Percentiles rank a stretch among this genome's conserved stretches.
Evolutionary conservation across 345 rosid genomes (phyloP).

Genomic region (Draba incana): DNA sequence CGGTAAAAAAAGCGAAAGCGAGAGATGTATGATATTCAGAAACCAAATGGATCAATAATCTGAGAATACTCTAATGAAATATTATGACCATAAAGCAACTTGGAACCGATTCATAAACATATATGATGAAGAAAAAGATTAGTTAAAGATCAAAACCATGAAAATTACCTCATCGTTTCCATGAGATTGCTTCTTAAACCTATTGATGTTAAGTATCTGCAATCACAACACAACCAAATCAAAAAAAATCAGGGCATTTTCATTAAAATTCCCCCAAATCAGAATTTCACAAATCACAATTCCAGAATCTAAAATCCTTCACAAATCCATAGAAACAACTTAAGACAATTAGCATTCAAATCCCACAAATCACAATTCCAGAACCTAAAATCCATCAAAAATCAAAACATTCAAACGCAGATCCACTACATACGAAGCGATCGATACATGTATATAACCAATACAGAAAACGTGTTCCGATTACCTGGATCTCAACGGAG

Average conservation of each 20-base stretch:
- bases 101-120: slow-evolving; percentile 19
- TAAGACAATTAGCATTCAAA: too few relatives aligned
- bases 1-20: neutral
- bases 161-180: slow-evolving; percentile 86
- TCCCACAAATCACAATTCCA: slow-evolving; percentile 7
- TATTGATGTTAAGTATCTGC: slow-evolving; percentile 83
- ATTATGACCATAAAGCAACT: neutral
- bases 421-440: slow-evolving; percentile 15
- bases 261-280: neutral
- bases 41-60: neutral
- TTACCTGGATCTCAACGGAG: slow-evolving; percentile 84
- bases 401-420: slow-evolving; percentile 9
- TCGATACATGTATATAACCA: neutral
- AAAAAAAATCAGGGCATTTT: neutral
- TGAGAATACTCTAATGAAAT: slow-evolving; percentile 7
- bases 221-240: slow-evolving; percentile 32
- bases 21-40: neutral
- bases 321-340: neutral
- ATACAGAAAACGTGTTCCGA: neutral
- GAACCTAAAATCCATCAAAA: slow-evolving; percentile 17
- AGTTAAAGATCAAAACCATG: neutral
- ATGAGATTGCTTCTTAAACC: slow-evolving; percentile 84
- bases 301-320: slow-evolving; percentile 27
- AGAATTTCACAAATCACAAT: slow-evolving; percentile 5
- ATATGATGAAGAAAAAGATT: neutral